Evolutionary conservation across 2,329 filamentous ascomycete genomes (phyloP), one percentile per base, ranked within the genome.

Genomic region (Biscogniauxia mediterranea): DNA sequence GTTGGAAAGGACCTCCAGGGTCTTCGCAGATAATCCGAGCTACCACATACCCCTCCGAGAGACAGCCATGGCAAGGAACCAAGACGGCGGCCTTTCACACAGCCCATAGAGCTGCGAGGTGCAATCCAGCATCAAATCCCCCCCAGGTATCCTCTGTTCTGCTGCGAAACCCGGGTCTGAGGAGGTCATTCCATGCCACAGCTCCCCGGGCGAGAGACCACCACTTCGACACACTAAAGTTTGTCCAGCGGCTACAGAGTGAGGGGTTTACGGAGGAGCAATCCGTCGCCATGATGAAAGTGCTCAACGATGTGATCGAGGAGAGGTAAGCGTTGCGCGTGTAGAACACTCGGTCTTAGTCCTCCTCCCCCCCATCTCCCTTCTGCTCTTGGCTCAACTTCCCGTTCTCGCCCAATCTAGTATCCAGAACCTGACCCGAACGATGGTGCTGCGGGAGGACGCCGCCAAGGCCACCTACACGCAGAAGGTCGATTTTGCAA

Each of bases 151-250:
- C 64, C 50, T 53, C 59, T 4, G 66, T 70, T 6, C 63, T 74
- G 7, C 66, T 73, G 11, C 70, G 68, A 46, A 71, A 73, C 57
- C 73, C 73, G 0, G 57, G 60, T 3, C 62, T 78, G 20, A 73
- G 73, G 52, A 77, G 82, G 62, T 77, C 80, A 0, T 94, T 97
- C 74, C 90, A 93, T 75, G 84, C 87, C 42, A 89, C 91, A 0
- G 74, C 85, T 1, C 71, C 78, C 46, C 83, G 80, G 56, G 74
- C 76, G 57, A 86, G 90, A 66, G 93, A 97, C 71, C 95, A 99
- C 77, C 93, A 99, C 77, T 99, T 99, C 74, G 95, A 99, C 77
- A 99, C 95, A 0, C 85, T 99, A 64, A 97, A 97, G 79, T 97
- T 99, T 74, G 93, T 99, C 49, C 92, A 97, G 78, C 85, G 92